A percentile compares a stretch with the other conserved stretches of the same genome.
phyloP scores from a whole-genome alignment of 2,329 filamentous ascomycete genomes.

The Fusarium odoratissimum region DNA sequence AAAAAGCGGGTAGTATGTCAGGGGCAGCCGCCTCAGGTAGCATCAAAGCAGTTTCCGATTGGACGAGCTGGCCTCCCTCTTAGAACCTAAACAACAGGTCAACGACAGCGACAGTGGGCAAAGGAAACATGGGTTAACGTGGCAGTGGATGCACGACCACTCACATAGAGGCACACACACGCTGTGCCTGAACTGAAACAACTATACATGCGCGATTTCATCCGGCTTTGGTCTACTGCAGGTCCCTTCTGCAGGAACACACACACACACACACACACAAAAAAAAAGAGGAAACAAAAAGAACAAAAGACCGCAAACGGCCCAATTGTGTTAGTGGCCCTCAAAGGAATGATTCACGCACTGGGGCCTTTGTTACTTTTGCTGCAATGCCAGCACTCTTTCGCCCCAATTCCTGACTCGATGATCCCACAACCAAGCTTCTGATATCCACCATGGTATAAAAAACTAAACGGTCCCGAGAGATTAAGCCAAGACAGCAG shows the following conservation, averaged over 20 bases:
- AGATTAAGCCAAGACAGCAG: conserved; percentile 26
- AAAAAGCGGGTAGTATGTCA: conserved; percentile 14
- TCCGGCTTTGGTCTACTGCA: conserved; percentile 28
- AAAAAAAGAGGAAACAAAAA: conserved; percentile 11
- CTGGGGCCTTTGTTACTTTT: not conserved
- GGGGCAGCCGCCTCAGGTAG: conserved; percentile 27
- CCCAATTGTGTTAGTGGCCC: conserved; percentile 18
- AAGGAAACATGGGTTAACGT: conserved; percentile 34
- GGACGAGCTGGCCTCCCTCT: not conserved
- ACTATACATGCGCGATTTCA: conserved; percentile 19
- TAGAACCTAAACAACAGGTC: conserved; percentile 18
- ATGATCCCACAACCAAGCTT: conserved; percentile 22
- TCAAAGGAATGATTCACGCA: conserved; percentile 14
- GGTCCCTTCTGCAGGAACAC: conserved; percentile 37
- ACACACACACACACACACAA: conserved; percentile 13
- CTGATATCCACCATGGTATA: conserved; percentile 18
- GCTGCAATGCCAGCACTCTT: conserved; percentile 1
- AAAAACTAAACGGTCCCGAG: conserved; percentile 16
- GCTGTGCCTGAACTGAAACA: conserved; percentile 34
- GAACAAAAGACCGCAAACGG: conserved; percentile 21
- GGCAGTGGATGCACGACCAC: conserved; percentile 26
- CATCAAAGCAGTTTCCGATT: conserved; percentile 24
- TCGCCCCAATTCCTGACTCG: conserved; percentile 23
- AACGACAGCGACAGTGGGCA: not conserved
- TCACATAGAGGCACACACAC: conserved; percentile 3